Percentiles rank a stretch among this genome's conserved stretches.
Conservation (phyloP, 129 eudicot species). For the Flaveria ramosissima region DNA sequence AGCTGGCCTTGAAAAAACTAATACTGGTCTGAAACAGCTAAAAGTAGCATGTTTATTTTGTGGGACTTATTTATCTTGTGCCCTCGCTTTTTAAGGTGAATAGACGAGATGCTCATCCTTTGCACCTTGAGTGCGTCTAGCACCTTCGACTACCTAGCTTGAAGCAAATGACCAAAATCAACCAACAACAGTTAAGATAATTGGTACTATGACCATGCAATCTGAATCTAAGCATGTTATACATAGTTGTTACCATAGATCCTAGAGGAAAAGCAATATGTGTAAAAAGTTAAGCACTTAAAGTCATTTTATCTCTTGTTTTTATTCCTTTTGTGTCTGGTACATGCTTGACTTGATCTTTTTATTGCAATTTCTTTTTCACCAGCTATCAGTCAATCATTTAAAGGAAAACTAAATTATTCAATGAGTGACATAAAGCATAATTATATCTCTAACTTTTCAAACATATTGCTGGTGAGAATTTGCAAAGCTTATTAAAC, state of each 20-base stretch:
- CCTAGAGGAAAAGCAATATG: slow-evolving; percentile 24
- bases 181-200: slow-evolving; percentile 26
- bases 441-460: slow-evolving; percentile 9
- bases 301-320: slow-evolving; percentile 25
- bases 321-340: slow-evolving; percentile 21
- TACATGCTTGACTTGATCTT: slow-evolving; percentile 25
- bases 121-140: too few species aligned
- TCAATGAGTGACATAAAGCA: neutral
- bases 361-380: slow-evolving; percentile 10
- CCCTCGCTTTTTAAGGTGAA: too few species aligned
- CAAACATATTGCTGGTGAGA: slow-evolving; percentile 2
- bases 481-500: neutral
- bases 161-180: slow-evolving; percentile 25
- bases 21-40: too few species aligned
- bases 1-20: too few species aligned
- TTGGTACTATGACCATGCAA: too few species aligned
- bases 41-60: too few species aligned
- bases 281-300: slow-evolving; percentile 20
- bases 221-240: too few species aligned
- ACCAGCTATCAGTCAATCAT: slow-evolving; percentile 17
- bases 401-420: slow-evolving; percentile 19
- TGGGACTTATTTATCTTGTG: too few species aligned
- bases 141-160: neutral
- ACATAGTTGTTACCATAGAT: slow-evolving; percentile 10
- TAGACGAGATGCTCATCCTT: too few species aligned